Base-by-base conservation (phyloP, 2,329 filamentous ascomycete genomes). In the Penicillium sp. region DNA sequence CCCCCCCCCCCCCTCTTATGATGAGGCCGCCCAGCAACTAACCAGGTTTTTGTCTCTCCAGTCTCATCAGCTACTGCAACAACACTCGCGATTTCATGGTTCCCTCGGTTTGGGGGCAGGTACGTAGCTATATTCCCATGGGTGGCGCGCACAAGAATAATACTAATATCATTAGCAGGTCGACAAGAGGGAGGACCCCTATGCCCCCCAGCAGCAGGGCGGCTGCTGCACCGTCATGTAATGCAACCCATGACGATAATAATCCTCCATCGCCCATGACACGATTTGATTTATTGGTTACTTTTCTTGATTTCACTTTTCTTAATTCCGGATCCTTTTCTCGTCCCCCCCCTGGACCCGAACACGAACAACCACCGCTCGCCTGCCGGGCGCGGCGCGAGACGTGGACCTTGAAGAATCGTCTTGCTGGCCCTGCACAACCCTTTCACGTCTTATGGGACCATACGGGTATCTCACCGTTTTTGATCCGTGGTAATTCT, bases 21-120 rank as follows among this genome's bases (percentile, higher is more conserved):
- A 35, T 39, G 43, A 38, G 41, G 28, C 9, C 32, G 10, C 31
- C 23, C 25, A 31, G n/a, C 38, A 48, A 33, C 33, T 18, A 40
- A 31, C 44, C 29, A 40, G 38, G 23, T 31, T 44, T 45, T 38
- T 38, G 20, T 38, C n/a, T 44, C 59, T 50, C 58, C 67, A 98
- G 93, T 73, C 88, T 97, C 72, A 97, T 97, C 72, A 88, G 89
- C 63, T 97, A 97, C 78, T 97, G 92, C 75, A 95, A 95, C 74
- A 91, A 89, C 74, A 96, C 93, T 63, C 88, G 92, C 73, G 93
- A 98, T 72, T 97, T 95, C 78, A 97, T 98, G 93, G 91, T 97
- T 49, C 91, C 91, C 44, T 95, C 90, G 46, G 88, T 95, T 72
- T 98, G 93, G 93, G 92, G 92, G 61, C 82, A 86, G 54, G 82